Conservation (phyloP, 2,329 filamentous ascomycete genomes). For the Fusarium sororula region DNA sequence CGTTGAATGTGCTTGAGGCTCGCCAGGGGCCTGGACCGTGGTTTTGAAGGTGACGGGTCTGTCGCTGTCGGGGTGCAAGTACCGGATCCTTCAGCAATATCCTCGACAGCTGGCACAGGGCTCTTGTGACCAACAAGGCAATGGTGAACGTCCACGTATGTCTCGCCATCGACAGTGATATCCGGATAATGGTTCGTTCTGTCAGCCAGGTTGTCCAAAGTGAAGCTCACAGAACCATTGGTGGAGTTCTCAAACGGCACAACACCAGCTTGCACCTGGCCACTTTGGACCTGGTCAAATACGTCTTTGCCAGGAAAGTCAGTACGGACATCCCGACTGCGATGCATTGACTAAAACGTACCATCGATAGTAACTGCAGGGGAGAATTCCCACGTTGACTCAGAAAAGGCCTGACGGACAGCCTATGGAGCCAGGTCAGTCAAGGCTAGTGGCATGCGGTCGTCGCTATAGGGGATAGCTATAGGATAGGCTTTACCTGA, state of each 20-base stretch:
- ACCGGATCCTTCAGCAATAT: constrained; percentile 50
- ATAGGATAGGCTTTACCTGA: constrained; percentile 51
- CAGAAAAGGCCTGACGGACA: constrained; percentile 58
- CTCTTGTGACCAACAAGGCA: constrained; percentile 73
- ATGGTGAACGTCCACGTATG: constrained; percentile 88
- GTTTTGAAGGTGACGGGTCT: constrained; percentile 55
- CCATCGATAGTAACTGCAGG: constrained; percentile 63
- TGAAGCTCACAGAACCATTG: constrained; percentile 91
- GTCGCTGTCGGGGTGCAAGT: constrained; percentile 60
- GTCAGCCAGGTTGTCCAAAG: constrained; percentile 88
- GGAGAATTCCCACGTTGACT: constrained; percentile 56
- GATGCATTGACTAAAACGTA: constrained; percentile 38
- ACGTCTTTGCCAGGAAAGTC: constrained; percentile 64
- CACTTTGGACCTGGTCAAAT: constrained; percentile 79
- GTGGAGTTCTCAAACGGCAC: constrained; percentile 97
- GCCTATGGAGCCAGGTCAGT: constrained; percentile 50
- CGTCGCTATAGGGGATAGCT: background rate
- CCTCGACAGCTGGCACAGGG: constrained; percentile 40
- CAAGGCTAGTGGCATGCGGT: constrained; percentile 30
- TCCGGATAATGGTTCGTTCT: constrained; percentile 69
- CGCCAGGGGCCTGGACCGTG: constrained; percentile 57
- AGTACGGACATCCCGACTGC: background rate
- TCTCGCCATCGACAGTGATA: constrained; percentile 81
- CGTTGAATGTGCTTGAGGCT: constrained; percentile 72
- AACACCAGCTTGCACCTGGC: constrained; percentile 74